Percentiles rank a stretch among this genome's conserved stretches.
phyloP scores from a whole-genome alignment of 345 rosid genomes.

The Psidium guajava region DNA sequence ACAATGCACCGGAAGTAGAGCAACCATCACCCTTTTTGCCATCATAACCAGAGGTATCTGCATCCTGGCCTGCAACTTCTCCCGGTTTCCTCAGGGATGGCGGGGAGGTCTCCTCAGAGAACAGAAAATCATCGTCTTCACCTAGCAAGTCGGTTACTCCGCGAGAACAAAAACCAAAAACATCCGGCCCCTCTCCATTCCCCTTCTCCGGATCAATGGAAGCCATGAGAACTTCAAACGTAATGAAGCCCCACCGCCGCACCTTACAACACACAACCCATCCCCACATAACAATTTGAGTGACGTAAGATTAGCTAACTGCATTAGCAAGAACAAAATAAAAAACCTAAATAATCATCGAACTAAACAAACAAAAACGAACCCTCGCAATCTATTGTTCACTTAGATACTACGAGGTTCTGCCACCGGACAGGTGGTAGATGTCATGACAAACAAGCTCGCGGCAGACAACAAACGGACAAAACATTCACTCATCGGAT shows the following conservation, averaged over 20 bases:
- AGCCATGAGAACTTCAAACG: not conserved
- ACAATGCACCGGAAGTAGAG: not conserved
- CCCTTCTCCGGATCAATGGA: not conserved
- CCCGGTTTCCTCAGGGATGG: not conserved
- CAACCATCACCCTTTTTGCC: not conserved
- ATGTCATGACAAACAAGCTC: not conserved
- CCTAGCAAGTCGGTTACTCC: not conserved
- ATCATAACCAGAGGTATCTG: not conserved
- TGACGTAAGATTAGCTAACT: not conserved
- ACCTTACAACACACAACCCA: not conserved
- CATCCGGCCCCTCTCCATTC: not conserved
- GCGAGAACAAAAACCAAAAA: not conserved
- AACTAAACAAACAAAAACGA: not conserved
- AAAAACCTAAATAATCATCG: not conserved
- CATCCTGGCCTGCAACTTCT: not conserved
- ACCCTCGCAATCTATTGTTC: not conserved
- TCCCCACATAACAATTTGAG: not conserved
- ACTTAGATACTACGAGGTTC: not conserved
- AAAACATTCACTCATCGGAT: not conserved
- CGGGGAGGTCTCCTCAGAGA: not conserved
- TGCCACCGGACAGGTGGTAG: not conserved
- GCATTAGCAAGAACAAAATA: not conserved
- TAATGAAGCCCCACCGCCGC: not conserved
- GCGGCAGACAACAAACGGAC: not conserved
- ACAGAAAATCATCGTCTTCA: not conserved